Percentiles rank a stretch among this genome's conserved stretches.
phyloP scores from a whole-genome alignment of 768 basidiomycete genomes.

The Omphalotus guepiniiformis region DNA sequence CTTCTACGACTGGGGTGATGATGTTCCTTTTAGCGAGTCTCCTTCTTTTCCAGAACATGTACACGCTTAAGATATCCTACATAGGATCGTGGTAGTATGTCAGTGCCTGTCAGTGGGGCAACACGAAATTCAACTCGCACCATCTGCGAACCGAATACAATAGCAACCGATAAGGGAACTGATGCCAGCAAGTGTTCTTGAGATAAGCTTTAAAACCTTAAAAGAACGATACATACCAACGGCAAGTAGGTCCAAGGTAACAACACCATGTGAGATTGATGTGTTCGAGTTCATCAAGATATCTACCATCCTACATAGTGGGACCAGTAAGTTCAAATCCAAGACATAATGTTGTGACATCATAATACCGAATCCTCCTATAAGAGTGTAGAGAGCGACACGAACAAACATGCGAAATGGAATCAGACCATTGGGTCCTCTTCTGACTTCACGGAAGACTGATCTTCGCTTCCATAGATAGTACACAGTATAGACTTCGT shows the following conservation, averaged over 20 bases:
- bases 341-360: neutral
- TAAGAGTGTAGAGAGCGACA: conserved; percentile 5
- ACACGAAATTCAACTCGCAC: neutral
- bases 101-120: too few species aligned
- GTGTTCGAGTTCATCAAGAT: neutral
- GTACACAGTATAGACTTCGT: conserved; percentile 7
- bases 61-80: neutral
- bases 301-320: neutral
- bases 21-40: too few species aligned
- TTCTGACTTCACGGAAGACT: neutral
- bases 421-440: neutral
- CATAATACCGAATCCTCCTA: conserved; percentile 10
- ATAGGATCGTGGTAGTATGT: too few species aligned
- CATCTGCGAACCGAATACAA: conserved; percentile 10
- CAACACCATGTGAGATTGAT: neutral
- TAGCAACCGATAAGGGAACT: conserved; percentile 10
- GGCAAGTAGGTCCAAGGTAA: neutral
- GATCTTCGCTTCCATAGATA: conserved; percentile 4
- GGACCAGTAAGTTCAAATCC: neutral
- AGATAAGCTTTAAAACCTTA: too few species aligned
- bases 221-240: neutral
- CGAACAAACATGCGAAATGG: conserved; percentile 11
- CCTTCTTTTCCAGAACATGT: conserved; percentile 7
- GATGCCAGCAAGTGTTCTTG: neutral
- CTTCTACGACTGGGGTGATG: too few species aligned